Base-by-base conservation (phyloP, 106 monocot genomes). In the Phalaenopsis equestris region DNA sequence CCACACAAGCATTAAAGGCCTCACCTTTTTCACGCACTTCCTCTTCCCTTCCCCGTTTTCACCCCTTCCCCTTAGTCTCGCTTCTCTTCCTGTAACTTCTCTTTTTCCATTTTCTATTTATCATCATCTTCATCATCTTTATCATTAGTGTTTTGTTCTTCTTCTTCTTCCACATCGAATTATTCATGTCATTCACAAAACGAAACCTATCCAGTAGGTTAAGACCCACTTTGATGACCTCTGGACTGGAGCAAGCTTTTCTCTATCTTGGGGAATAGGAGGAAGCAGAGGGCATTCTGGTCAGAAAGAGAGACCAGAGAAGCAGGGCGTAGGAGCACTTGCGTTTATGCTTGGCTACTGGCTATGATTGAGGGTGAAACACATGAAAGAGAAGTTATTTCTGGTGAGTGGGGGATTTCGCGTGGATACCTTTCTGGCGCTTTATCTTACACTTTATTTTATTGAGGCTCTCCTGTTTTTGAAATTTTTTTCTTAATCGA, bases 301-400 rank as follows among this genome's bases (percentile, higher is more conserved):
- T 83, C 75, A 46, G 42, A 42, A 2, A 73, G 39, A 37, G 37
- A 46, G 18, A 36, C n/a, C 11, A 70, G 70, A 70, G 70, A 74
- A 74, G 43, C 42, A 74, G 74, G 43, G 21, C 6, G 61, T 0
- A 42, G 23, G 15, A 30, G 6, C 78, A 79, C 82, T 82, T 85
- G 79, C 85, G 85, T 79, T 73, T 75, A 75, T 79, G 65, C 47
- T 82, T 79, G 75, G 55, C 79, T 72, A 76, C 82, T 79, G 41
- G 46, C 39, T 82, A 42, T 79, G 78, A 81, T 81, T 81, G 78
- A 58, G 81, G 70, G 56, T 55, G 21, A 41, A 77, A 42, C 41
- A 39, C 48, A 14, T n/a, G 76, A 65, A n/a, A 21, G 79, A 16
- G 9, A 30, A 78, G 80, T 49, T 64, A 18, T 73, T 73, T 55